A percentile compares a stretch with the other conserved stretches of the same genome.
Conservation (phyloP, 768 basidiomycete species). For the Chiua virens region DNA sequence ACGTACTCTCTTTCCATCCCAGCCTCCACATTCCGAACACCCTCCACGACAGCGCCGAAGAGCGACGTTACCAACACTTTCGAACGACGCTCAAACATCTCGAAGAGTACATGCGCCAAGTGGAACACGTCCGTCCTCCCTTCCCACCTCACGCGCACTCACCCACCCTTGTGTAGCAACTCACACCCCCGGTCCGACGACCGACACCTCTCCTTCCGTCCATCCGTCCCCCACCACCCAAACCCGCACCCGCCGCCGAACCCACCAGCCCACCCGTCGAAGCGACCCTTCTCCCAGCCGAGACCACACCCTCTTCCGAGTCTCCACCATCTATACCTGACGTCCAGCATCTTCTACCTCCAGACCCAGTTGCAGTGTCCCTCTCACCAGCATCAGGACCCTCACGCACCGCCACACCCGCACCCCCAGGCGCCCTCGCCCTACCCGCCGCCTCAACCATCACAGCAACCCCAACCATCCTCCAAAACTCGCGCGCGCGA, state of each 20-base stretch:
- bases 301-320: constrained; percentile 9
- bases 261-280: constrained; percentile 13
- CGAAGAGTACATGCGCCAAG: constrained; percentile 50
- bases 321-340: constrained; percentile 11
- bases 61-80: constrained; percentile 46
- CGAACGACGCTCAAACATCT: constrained; percentile 53
- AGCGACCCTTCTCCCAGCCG: constrained; percentile 24
- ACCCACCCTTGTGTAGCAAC: constrained; percentile 34
- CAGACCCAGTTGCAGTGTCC: constrained; percentile 27
- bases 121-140: constrained; percentile 46
- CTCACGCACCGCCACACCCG: constrained; percentile 4
- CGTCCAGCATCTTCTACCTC: constrained; percentile 39
- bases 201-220: constrained; percentile 53
- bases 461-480: constrained; percentile 38
- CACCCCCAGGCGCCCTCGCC: constrained; percentile 27
- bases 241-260: constrained; percentile 1
- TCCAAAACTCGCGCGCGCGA: constrained; percentile 57
- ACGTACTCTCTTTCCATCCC: constrained; percentile 17
- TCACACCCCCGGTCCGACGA: constrained; percentile 38
- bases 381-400: constrained; percentile 9
- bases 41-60: constrained; percentile 36
- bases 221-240: constrained; percentile 44
- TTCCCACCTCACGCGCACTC: not conserved
- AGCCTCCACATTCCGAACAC: not conserved
- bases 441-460: constrained; percentile 35